phyloP scores from a whole-genome alignment of 306 rosid genomes.

The Castanea sativa region DNA sequence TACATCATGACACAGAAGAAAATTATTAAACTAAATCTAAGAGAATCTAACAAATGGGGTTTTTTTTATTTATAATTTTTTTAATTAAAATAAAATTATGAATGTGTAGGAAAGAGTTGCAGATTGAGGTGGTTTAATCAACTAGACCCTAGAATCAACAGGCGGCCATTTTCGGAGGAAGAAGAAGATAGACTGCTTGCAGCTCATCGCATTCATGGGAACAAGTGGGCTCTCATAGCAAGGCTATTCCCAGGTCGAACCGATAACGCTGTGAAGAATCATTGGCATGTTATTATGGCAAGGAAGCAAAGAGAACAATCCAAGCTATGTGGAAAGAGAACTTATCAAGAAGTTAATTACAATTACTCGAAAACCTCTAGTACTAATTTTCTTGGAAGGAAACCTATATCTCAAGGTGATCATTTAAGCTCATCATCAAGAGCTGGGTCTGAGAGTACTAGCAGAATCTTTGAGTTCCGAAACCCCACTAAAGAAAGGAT shows the following conservation, averaged over 20 bases:
- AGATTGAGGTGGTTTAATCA: slow-evolving; percentile 97
- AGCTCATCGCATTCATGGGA: slow-evolving; percentile 85
- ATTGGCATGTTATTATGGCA: slow-evolving; percentile 98
- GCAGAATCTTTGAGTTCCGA: slow-evolving; percentile 43
- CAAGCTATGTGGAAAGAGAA: slow-evolving; percentile 62
- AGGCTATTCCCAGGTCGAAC: slow-evolving; percentile 89
- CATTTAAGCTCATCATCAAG: slow-evolving; percentile 9
- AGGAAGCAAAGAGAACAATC: slow-evolving; percentile 89
- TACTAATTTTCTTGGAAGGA: slow-evolving; percentile 23
- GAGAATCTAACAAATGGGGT: background rate
- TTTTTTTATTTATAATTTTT: background rate
- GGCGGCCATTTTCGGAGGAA: slow-evolving; percentile 88
- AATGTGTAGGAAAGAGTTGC: slow-evolving; percentile 76
- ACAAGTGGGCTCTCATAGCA: slow-evolving; percentile 96
- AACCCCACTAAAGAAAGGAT: slow-evolving; percentile 27
- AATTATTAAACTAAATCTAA: background rate
- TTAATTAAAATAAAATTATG: background rate
- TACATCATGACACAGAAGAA: background rate
- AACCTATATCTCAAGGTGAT: slow-evolving; percentile 19
- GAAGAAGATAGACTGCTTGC: slow-evolving; percentile 82
- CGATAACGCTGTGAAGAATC: slow-evolving; percentile 94
- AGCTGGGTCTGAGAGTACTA: slow-evolving; percentile 23
- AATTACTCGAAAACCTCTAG: slow-evolving; percentile 17
- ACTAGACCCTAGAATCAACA: slow-evolving; percentile 87
- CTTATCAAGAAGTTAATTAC: slow-evolving; percentile 39